A percentile compares a stretch with the other conserved stretches of the same genome.
Evolutionary conservation across 257 asterid genomes (phyloP).

Genomic region (Ehretia macrophylla): DNA sequence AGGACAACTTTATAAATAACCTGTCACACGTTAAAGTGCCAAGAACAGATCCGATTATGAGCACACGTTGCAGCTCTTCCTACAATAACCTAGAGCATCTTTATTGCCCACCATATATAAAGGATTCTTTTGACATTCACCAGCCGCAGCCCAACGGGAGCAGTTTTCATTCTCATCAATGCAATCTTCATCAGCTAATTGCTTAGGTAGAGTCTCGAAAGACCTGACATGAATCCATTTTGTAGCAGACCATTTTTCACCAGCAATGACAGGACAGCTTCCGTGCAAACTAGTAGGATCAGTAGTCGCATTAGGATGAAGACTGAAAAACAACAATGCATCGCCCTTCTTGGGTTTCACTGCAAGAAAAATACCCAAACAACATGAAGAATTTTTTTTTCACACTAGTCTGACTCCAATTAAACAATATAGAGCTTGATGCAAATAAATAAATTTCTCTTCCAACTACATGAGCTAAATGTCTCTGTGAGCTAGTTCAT

Average conservation of each 20-base stretch:
- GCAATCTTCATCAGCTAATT: conserved; percentile 25
- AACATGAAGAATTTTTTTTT: neutral
- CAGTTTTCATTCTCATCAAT: conserved; percentile 46
- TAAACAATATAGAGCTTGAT: too few species aligned
- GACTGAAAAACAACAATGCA: conserved; percentile 82
- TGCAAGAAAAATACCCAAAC: conserved; percentile 22
- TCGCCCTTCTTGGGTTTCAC: conserved; percentile 81
- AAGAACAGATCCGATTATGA: conserved; percentile 20
- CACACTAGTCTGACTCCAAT: too few species aligned
- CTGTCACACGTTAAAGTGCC: neutral
- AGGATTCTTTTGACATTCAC: conserved; percentile 67
- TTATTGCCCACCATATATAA: conserved; percentile 52
- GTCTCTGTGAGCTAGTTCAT: too few species aligned
- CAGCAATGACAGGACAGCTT: conserved; percentile 86
- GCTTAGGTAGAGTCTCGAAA: conserved; percentile 30
- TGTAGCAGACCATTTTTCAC: conserved; percentile 93
- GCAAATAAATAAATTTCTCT: too few species aligned
- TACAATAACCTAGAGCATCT: conserved; percentile 35
- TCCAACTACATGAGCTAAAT: too few species aligned
- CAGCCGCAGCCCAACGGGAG: conserved; percentile 51
- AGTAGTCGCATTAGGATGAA: conserved; percentile 69
- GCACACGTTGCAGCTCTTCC: conserved; percentile 76
- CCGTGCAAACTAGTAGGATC: conserved; percentile 77
- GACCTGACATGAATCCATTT: conserved; percentile 85
- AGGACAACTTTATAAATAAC: neutral